Base-by-base conservation (phyloP, 23 red algal genomes). In the Gracilaria vermiculophylla region DNA sequence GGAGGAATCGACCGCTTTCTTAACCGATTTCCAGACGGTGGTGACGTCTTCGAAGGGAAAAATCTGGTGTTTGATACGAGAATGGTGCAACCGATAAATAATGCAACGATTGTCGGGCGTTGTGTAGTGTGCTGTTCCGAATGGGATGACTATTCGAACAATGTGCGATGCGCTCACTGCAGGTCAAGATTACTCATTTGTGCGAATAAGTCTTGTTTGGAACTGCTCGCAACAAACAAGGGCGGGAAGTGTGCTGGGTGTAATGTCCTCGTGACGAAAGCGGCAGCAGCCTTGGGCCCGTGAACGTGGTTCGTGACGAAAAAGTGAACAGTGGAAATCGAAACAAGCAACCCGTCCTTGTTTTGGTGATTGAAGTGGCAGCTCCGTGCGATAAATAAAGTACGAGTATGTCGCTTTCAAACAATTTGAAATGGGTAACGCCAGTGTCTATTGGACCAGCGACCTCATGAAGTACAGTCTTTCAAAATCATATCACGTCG, bases 131-230 rank as follows among this genome's bases (percentile, higher is more conserved):
- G 84, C 42, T 34, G 16, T 27, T 53, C 31, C 9, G 34, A 51
- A 60, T 88, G 84, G 84, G 84, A 88, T 78, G 84, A 88, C 51
- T 88, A 88, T 37, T 88, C 84, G n/a, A 78, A 58, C 24, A 62
- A 77, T 34, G 72, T 65, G 49, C 41, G 84, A 33, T 88, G 84
- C 73, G 17, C 36, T 9, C 53, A 62, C 42, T 88, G 84, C 44
- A 50, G 84, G 21, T 76, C 33, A 40, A 44, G 84, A 12, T 15
- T 76, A 28, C 58, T 88, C 25, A 40, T 88, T 47, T 88, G 84
- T 53, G 27, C 47, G 27, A 14, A 70, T 29, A 20, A 77, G 29
- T 28, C 33, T 33, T 77, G 70, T 31, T 20, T 55, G 34, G 5
- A 55, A 0, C 4, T 58, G 49, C 48, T 54, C 31, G 37, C 49